Percentiles rank a stretch among this genome's conserved stretches.
phyloP scores from a whole-genome alignment of 805 yeast species.

The Candida pseudoglaebosa region DNA sequence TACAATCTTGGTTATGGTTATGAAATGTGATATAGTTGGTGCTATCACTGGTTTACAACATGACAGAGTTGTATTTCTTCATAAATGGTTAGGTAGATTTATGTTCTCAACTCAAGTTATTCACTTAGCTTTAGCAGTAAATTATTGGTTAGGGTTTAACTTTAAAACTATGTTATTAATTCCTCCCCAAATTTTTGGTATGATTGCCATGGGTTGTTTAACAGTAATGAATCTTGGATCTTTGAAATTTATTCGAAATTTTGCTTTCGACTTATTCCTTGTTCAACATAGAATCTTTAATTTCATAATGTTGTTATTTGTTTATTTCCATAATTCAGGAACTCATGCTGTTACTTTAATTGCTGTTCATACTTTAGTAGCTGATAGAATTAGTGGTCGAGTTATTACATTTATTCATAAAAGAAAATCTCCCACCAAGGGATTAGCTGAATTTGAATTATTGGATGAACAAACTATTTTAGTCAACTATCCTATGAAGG shows the following conservation, averaged over 20 bases:
- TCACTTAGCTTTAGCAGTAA: slow-evolving; percentile 30
- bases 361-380: slow-evolving; percentile 40
- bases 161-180: slow-evolving; percentile 38
- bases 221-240: slow-evolving; percentile 34
- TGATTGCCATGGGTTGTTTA: slow-evolving; percentile 39
- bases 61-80: slow-evolving; percentile 37
- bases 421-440: slow-evolving; percentile 33
- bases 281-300: slow-evolving; percentile 40
- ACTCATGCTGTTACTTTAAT: slow-evolving; percentile 31
- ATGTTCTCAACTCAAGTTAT: slow-evolving; percentile 32
- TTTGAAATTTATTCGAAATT: slow-evolving; percentile 29
- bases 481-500: slow-evolving; percentile 33
- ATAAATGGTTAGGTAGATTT: slow-evolving; percentile 42
- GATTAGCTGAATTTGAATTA: slow-evolving; percentile 33
- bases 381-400: slow-evolving; percentile 34
- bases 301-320: slow-evolving; percentile 40
- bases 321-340: slow-evolving; percentile 38
- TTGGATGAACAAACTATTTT: slow-evolving; percentile 39
- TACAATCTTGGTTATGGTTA: slow-evolving; percentile 28
- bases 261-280: slow-evolving; percentile 41
- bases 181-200: slow-evolving; percentile 51
- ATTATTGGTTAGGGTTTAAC: slow-evolving; percentile 39
- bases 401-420: slow-evolving; percentile 29
- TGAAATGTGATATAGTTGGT: slow-evolving; percentile 38
- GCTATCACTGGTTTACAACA: slow-evolving; percentile 39